phyloP scores from a whole-genome alignment of 1,284 basidiomycete genomes.

The Ganoderma leucocontextum region DNA sequence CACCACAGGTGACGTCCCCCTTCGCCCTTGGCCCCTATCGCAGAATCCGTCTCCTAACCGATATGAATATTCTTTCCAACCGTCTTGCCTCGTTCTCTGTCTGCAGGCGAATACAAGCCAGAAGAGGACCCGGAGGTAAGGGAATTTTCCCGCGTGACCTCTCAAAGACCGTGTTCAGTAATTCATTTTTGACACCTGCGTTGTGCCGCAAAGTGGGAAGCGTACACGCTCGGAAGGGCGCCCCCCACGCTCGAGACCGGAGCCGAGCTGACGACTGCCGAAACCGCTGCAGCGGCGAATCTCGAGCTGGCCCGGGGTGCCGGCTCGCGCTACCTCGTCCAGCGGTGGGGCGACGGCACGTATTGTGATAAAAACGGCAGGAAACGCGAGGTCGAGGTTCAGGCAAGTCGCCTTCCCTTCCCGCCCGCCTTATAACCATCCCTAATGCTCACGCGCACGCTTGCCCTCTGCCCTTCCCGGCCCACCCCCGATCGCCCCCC shows the following conservation, averaged over 20 bases:
- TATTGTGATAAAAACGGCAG: constrained; percentile 90
- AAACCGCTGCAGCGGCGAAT: constrained; percentile 69
- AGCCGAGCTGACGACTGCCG: constrained; percentile 72
- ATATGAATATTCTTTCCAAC: constrained; percentile 10
- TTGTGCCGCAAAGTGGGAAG: constrained; percentile 67
- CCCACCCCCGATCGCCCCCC: constrained; percentile 6
- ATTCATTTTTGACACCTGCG: constrained; percentile 28
- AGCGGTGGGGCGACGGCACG: constrained; percentile 91
- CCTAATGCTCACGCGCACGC: constrained; percentile 10
- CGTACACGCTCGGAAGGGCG: constrained; percentile 81
- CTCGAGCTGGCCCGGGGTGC: constrained; percentile 78
- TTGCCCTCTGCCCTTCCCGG: constrained; percentile 10
- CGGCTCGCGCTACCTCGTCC: constrained; percentile 90
- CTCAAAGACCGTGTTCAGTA: constrained; percentile 29
- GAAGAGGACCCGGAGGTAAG: constrained; percentile 83
- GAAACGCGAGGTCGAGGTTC: constrained; percentile 89
- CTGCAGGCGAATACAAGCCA: constrained; percentile 71
- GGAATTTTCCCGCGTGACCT: constrained; percentile 34
- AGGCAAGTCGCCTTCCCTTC: constrained; percentile 58
- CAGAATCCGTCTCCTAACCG: constrained; percentile 25
- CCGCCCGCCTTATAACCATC: background rate
- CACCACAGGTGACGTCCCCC: constrained; percentile 60
- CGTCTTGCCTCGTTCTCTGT: background rate
- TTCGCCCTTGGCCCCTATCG: constrained; percentile 11
- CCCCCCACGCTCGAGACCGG: constrained; percentile 64